Conservation (phyloP, 768 basidiomycete species). For the Mycena metata region DNA sequence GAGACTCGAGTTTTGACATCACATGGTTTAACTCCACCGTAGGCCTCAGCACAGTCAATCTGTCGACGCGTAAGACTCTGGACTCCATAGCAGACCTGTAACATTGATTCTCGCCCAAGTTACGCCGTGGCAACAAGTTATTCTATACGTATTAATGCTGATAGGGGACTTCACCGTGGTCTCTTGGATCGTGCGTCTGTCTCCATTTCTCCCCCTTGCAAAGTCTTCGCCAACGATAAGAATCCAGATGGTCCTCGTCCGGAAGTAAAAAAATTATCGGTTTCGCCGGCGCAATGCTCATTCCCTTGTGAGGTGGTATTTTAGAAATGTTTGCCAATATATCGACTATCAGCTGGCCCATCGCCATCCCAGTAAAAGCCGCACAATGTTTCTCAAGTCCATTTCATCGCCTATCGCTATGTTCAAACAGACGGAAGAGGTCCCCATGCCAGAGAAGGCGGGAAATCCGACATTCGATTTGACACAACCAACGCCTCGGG, state of each 20-base stretch:
- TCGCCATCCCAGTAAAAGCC: constrained; percentile 39
- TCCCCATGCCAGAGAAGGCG: constrained; percentile 20
- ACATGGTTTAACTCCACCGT: neutral
- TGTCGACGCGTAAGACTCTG: constrained; percentile 49
- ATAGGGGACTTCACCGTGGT: constrained; percentile 64
- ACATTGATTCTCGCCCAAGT: neutral
- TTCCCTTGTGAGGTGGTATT: constrained; percentile 52
- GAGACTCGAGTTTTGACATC: neutral
- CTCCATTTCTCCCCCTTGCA: neutral
- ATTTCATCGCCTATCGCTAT: constrained; percentile 51
- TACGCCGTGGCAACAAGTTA: constrained; percentile 46
- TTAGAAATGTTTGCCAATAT: constrained; percentile 59
- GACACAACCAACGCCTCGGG: constrained; percentile 42
- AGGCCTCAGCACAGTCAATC: constrained; percentile 60
- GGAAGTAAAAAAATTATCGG: constrained; percentile 55
- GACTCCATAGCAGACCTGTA: too few species aligned
- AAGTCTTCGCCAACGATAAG: neutral
- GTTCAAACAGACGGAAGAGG: constrained; percentile 34
- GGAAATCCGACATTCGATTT: constrained; percentile 30
- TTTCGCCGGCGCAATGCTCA: constrained; percentile 7
- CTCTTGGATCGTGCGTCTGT: constrained; percentile 60
- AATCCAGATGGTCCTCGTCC: constrained; percentile 68
- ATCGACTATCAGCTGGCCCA: constrained; percentile 43
- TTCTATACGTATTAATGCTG: constrained; percentile 68
- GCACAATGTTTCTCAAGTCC: constrained; percentile 47